Evolutionary conservation across 768 basidiomycete species (phyloP), one percentile per base, ranked within the genome.

Genomic region (Termitomyces sp.): DNA sequence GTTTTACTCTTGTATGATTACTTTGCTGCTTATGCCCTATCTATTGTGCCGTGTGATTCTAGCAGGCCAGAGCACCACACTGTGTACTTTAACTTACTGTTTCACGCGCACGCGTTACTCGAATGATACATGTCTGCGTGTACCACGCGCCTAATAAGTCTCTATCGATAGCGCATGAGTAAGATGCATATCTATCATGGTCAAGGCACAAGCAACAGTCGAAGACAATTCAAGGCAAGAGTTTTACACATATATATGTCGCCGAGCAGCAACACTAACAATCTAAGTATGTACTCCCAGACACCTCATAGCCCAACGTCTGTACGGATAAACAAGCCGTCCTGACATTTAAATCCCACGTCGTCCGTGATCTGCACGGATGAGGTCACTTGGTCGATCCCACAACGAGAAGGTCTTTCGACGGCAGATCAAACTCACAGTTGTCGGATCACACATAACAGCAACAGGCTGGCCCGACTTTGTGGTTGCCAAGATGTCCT

Each of bases 381-480:
- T 14, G 35, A 40, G 6, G 32, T 4, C 16, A 23, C 20, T 16
- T 28, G 28, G n/a, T 50, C 46, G 60, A 18, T 14, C 44, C 30
- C 30, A 51, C 7, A 33, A 23, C 20, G n/a, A 47, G n/a, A 28
- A 28, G 28, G 14, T 41, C 10, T n/a, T 35, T 13, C 7, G 32
- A 13, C 33, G 52, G 44, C 40, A 23, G 30, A 36, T 12, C 9
- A 44, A 30, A 66, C 78, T 62, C 62, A 84, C 83, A 2, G 79
- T 76, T 0, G 74, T 71, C 1, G 81, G 64, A 64, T 85, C 78
- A 62, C 85, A 87, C 82, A 85, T 80, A 3, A 80, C 84, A 30
- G 71, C 67, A 1, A 80, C 78, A 4, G 75, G 71, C 0, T 75
- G 64, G 7, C 70, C 70, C 1, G 78, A 81, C 61, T 79, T 70